A percentile compares a stretch with the other conserved stretches of the same genome.
phyloP scores from a whole-genome alignment of 1,139 yeast genomes.

The Nematodospora anomalae region DNA sequence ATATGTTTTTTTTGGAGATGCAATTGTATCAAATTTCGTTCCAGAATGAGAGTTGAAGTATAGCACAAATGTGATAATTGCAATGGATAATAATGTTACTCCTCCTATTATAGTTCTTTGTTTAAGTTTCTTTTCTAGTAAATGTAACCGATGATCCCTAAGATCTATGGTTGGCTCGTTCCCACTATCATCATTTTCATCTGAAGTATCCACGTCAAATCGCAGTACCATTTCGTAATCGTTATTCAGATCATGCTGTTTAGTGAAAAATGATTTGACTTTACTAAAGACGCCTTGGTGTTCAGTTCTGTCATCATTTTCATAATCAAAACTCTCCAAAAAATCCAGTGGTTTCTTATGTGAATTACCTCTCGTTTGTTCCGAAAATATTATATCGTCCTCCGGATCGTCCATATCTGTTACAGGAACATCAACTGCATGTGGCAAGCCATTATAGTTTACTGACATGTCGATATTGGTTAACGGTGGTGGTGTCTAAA shows the following conservation, averaged over 20 bases:
- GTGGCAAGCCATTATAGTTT: slow-evolving; percentile 19
- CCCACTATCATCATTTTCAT: slow-evolving; percentile 2
- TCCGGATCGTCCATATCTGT: slow-evolving; percentile 57
- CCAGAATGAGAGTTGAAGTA: slow-evolving; percentile 3
- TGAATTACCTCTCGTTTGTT: slow-evolving; percentile 14
- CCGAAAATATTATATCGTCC: slow-evolving; percentile 41
- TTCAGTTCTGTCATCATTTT: slow-evolving; percentile 10
- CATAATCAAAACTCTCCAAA: slow-evolving; percentile 26
- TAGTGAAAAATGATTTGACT: slow-evolving; percentile 12
- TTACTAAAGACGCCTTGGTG: slow-evolving; percentile 8
- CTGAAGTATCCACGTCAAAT: slow-evolving; percentile 10
- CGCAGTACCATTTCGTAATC: slow-evolving; percentile 16
- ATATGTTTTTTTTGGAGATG: slow-evolving; percentile 25
- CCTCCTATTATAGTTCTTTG: slow-evolving; percentile 14
- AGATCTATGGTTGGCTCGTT: slow-evolving; percentile 13
- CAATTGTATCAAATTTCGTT: background rate
- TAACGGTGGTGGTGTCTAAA: too few species aligned
- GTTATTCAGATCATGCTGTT: slow-evolving; percentile 6
- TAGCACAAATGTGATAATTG: slow-evolving; percentile 8
- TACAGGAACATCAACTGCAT: slow-evolving; percentile 56
- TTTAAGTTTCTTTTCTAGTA: slow-evolving; percentile 15
- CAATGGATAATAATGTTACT: slow-evolving; percentile 9
- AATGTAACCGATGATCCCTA: slow-evolving; percentile 14
- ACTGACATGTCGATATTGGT: slow-evolving; percentile 13
- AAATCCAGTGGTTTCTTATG: slow-evolving; percentile 11